Evolutionary conservation across 2,329 filamentous ascomycete genomes (phyloP).

Genomic region (Hortaea werneckii): DNA sequence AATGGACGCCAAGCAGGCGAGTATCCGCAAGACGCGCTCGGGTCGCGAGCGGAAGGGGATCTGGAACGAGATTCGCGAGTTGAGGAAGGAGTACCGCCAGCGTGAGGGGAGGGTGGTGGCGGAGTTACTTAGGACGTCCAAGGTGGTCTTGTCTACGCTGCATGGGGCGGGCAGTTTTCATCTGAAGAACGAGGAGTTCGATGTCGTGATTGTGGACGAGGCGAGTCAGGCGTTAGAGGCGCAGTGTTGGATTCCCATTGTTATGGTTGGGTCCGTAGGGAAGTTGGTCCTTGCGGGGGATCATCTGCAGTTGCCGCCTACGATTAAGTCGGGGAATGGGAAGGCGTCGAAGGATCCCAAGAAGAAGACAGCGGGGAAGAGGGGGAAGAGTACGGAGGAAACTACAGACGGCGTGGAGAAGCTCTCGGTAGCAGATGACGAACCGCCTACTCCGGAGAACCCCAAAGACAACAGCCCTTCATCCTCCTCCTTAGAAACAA

Average conservation of each 20-base stretch:
- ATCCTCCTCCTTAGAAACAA: slow-evolving; percentile 57
- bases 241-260: slow-evolving; percentile 80
- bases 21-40: slow-evolving; percentile 75
- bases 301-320: slow-evolving; percentile 87
- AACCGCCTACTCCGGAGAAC: slow-evolving; percentile 1
- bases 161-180: slow-evolving; percentile 86
- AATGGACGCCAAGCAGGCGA: slow-evolving; percentile 85
- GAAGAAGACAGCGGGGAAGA: neutral
- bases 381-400: neutral
- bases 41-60: slow-evolving; percentile 70
- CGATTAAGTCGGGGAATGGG: slow-evolving; percentile 65
- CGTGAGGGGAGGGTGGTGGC: slow-evolving; percentile 73
- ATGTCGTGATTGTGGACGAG: slow-evolving; percentile 92
- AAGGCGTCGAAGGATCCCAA: slow-evolving; percentile 29
- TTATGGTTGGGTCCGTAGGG: slow-evolving; percentile 54
- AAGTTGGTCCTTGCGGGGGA: slow-evolving; percentile 91
- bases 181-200: slow-evolving; percentile 68
- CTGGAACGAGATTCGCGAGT: slow-evolving; percentile 72
- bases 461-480: slow-evolving; percentile 20
- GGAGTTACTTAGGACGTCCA: slow-evolving; percentile 63
- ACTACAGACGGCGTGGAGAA: slow-evolving; percentile 8
- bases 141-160: slow-evolving; percentile 82
- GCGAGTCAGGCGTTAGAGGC: slow-evolving; percentile 92
- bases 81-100: slow-evolving; percentile 80
- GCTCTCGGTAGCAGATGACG: slow-evolving; percentile 30